Base-by-base conservation (phyloP, 176 grass and related monocot genomes). In the Urochloa ruziziensis region DNA sequence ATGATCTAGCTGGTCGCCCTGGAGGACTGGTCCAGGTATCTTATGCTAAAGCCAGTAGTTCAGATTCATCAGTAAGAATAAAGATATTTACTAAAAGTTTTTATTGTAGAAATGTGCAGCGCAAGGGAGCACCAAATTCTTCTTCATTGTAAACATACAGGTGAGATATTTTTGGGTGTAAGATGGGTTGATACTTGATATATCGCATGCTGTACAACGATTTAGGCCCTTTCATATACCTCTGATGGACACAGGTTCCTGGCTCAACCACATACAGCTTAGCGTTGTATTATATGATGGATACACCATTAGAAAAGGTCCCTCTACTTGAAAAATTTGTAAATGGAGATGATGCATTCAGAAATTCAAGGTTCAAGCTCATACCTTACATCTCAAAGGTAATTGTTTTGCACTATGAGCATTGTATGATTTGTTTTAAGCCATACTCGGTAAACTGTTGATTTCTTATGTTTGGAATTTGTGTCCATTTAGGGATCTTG, bases 341-440 rank as follows among this genome's bases (percentile, higher is more conserved):
- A 47, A 94, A 92, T 81, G 91, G 97, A 83, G 91, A 99, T 83
- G 89, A 99, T 84, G 86, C 93, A 73, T 99, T 90, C 47, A 96
- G 97, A 88, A 99, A 99, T 90, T 94, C 97, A 48, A 92, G 97
- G 69, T 99, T 99, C 91, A 99, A 99, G 84, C 97, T 99, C 73
- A 96, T 99, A 53, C 97, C 97, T 39, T 99, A 96, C 81, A 96
- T 99, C 69, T 96, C 97, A 44, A 92, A 92, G 93, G 97, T 96
- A 90, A 53, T 62, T 27, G 67, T 54, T 93, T 81, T 77, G 19
- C 74, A 25, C 40, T 66, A 36, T 6, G 11, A 49, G 18, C 34
- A n/a, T 60, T 78, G 15, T 14, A 53, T 62, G 29, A 32, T 24
- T 69, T n/a, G 5, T 83, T 44, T 44, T 68, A 54, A 83, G 18